Evolutionary conservation across 1,284 basidiomycete species (phyloP).

Genomic region (Veloporphyrellus conicus): DNA sequence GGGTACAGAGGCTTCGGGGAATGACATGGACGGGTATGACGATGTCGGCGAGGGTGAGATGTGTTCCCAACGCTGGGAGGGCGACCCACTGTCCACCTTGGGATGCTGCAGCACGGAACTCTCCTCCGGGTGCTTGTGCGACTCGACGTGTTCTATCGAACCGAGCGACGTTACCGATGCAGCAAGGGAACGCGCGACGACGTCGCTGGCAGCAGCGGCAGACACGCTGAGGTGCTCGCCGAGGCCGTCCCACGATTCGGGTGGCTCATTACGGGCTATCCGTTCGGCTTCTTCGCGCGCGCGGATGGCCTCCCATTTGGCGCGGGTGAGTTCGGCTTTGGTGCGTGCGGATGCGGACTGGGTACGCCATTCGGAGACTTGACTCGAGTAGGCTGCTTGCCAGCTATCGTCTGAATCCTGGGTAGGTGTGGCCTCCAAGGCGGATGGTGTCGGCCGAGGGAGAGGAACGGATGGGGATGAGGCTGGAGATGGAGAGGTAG

Average conservation of each 20-base stretch:
- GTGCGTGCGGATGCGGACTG: slow-evolving; percentile 69
- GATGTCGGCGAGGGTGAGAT: slow-evolving; percentile 60
- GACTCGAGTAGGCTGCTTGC: slow-evolving; percentile 65
- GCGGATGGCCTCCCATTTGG: slow-evolving; percentile 59
- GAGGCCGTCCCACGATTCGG: slow-evolving; percentile 50
- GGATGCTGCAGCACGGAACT: slow-evolving; percentile 3
- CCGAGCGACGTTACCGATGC: slow-evolving; percentile 21
- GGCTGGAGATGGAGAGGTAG: slow-evolving; percentile 6
- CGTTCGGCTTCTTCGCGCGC: slow-evolving; percentile 23
- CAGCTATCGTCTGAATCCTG: slow-evolving; percentile 39
- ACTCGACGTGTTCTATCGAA: slow-evolving; percentile 39
- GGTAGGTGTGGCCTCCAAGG: not conserved
- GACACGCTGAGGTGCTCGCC: slow-evolving; percentile 33
- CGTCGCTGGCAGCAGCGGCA: slow-evolving; percentile 15
- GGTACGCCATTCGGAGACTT: slow-evolving; percentile 68
- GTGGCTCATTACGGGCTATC: slow-evolving; percentile 31
- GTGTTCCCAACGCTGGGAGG: slow-evolving; percentile 68
- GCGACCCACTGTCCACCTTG: slow-evolving; percentile 26
- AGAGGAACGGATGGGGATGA: slow-evolving; percentile 1
- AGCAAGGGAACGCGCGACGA: slow-evolving; percentile 16
- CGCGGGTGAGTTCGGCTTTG: slow-evolving; percentile 72
- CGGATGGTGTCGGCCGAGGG: not conserved
- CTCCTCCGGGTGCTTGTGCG: slow-evolving; percentile 43
- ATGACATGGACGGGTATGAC: slow-evolving; percentile 73
- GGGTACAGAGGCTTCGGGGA: slow-evolving; percentile 52